These are phyloP conservation scores for Hylodesmum podocarpum DNA, from an alignment of 306 rosid genomes.

Conservation along the genomic window DNA sequence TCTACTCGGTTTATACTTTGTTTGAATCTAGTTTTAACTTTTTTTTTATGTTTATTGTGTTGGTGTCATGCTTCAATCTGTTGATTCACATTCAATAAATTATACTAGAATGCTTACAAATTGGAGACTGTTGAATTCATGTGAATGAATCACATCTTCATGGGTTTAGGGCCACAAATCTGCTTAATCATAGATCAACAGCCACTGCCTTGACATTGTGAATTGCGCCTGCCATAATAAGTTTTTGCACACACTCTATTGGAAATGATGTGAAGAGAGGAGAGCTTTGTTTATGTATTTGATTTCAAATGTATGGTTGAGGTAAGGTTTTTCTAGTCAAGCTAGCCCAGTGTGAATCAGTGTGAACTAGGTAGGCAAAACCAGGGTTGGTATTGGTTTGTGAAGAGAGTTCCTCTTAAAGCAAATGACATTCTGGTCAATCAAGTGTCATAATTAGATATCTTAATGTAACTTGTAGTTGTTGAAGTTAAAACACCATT, in stretches of 20 bases:
- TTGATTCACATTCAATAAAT: constrained; percentile 5
- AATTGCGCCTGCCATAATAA: background rate
- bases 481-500: background rate
- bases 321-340: constrained; percentile 10
- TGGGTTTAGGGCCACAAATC: background rate
- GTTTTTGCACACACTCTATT: background rate
- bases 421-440: background rate
- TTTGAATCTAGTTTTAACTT: constrained; percentile 1
- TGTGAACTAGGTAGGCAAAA: background rate
- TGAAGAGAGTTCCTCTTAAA: background rate
- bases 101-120: background rate
- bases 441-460: background rate
- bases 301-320: constrained; percentile 7
- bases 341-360: background rate
- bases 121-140: background rate
- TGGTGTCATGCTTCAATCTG: background rate
- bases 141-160: constrained; percentile 5
- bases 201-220: constrained; percentile 1
- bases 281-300: constrained; percentile 1
- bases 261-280: background rate
- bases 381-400: background rate
- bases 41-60: background rate
- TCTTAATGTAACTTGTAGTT: constrained; percentile 11
- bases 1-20: background rate
- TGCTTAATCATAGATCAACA: background rate